Base-by-base conservation (phyloP, 495 filamentous ascomycete genomes). In the Parachaetomium inaequale region DNA sequence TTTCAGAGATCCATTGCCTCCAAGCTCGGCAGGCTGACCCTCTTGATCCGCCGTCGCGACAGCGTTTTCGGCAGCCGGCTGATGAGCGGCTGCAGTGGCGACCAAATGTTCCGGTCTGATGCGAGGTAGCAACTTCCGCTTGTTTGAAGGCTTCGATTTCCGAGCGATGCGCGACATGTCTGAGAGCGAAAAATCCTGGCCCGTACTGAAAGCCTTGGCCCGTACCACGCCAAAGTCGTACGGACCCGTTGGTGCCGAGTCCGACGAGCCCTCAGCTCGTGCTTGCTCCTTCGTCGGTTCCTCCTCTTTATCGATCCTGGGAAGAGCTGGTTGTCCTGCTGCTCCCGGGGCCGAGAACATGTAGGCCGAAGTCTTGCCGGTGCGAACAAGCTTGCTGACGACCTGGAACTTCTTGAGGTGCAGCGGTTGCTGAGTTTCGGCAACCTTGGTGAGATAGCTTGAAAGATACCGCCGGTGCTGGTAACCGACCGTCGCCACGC, bases 281-380 rank as follows among this genome's bases (percentile, higher is more conserved):
- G 6, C 36, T 40, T 40, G 32, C 7, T 53, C 59, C 3, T 32
- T 3, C 15, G 7, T 8, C 32, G 1, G 26, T 31, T 47, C 15
- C 7, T 23, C 43, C 23, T 10, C 38, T 21, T 40, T 49, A 0
- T 53, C 36, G 14, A 59, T 12, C 23, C 19, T 8, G 1, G 56
- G 21, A 12, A 50, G 56, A 19, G 28, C 25, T 2, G 19, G n/a
- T 4, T 8, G 21, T 5, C 23, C 19, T 36, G 62, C 17, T 23
- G 60, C 28, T 6, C 64, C 43, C 28, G 62, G 51, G 1, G 71
- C 72, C 28, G 72, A 76, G 57, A 76, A 80, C 61, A 77, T 76
- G 61, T 80, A 80, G 23, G 75, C 75, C 34, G 76, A 77, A 15
- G 76, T 78, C 58, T 78, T 80, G 10, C 75, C 75, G 2, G 68